Conservation (phyloP, 345 rosid species). For the Citrus sinensis region DNA sequence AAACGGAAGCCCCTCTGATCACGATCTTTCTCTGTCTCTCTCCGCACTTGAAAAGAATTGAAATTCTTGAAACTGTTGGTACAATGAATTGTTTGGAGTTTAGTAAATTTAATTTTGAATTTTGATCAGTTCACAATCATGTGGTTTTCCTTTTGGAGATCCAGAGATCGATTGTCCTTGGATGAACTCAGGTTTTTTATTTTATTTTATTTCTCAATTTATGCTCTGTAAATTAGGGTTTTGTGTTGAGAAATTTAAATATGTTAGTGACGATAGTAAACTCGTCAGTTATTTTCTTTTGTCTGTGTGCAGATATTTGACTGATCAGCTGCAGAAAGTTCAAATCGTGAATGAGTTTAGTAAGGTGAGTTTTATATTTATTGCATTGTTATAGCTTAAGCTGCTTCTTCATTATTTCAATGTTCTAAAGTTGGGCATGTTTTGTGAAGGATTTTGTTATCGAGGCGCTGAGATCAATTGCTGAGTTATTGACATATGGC, state of each 20-base stretch:
- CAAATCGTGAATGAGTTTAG: conserved; percentile 74
- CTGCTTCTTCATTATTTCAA: background rate
- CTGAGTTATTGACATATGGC: conserved; percentile 95
- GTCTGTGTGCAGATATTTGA: conserved; percentile 55
- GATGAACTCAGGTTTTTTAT: conserved; percentile 80
- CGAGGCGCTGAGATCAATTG: conserved; percentile 92
- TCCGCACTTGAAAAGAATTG: background rate
- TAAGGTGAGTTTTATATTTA: conserved; percentile 44
- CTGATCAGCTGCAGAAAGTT: conserved; percentile 76
- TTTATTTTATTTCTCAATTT: background rate
- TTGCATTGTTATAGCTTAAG: background rate
- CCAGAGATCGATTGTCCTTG: conserved; percentile 92
- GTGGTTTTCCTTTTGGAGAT: conserved; percentile 87
- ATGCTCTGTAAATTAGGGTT: background rate
- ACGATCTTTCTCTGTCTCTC: background rate
- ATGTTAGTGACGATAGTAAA: background rate
- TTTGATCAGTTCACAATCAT: conserved; percentile 50
- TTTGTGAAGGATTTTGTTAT: conserved; percentile 73
- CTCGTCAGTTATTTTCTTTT: background rate
- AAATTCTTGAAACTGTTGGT: background rate
- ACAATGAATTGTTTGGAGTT: conserved; percentile 20
- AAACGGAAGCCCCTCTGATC: background rate
- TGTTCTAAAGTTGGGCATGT: conserved; percentile 13
- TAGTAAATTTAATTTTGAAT: conserved; percentile 21
- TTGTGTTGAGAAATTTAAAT: background rate